Evolutionary conservation across 2,329 filamentous ascomycete genomes (phyloP).

Genomic region (Ophiostoma fasciatum): DNA sequence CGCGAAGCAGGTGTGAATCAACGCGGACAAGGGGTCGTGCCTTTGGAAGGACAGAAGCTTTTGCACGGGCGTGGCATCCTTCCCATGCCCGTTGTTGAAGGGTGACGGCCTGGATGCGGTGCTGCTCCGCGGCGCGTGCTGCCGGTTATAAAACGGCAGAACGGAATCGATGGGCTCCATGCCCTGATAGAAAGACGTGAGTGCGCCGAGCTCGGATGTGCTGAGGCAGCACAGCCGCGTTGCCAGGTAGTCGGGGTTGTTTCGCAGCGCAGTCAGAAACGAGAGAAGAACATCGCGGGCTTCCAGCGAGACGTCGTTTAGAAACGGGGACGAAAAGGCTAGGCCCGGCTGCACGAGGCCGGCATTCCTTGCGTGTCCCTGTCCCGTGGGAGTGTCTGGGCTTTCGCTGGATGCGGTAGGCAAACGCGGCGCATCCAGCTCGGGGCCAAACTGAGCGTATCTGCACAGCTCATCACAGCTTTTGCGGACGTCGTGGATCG

Average conservation of each 20-base stretch:
- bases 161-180: constrained; percentile 75
- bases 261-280: constrained; percentile 69
- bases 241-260: constrained; percentile 77
- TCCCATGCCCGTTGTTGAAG: background rate
- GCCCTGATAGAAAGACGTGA: constrained; percentile 65
- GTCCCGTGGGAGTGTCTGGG: constrained; percentile 31
- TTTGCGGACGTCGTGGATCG: constrained; percentile 63
- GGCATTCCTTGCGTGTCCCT: too few species aligned
- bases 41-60: constrained; percentile 78
- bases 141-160: constrained; percentile 48
- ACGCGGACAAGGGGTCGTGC: constrained; percentile 68
- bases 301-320: constrained; percentile 60
- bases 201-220: constrained; percentile 57
- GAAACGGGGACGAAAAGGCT: constrained; percentile 37
- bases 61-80: constrained; percentile 44
- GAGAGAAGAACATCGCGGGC: constrained; percentile 62
- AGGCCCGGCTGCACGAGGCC: too few species aligned
- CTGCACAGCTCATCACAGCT: constrained; percentile 60
- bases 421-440: constrained; percentile 49
- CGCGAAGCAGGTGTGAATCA: constrained; percentile 81
- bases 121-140: constrained; percentile 29
- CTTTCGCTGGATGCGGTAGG: constrained; percentile 32
- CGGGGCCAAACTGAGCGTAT: constrained; percentile 57
- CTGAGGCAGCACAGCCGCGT: constrained; percentile 64
- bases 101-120: constrained; percentile 5